Evolutionary conservation across 2,329 filamentous ascomycete species (phyloP), one percentile per base, ranked within the genome.

Genomic region (Aphanocladium album): DNA sequence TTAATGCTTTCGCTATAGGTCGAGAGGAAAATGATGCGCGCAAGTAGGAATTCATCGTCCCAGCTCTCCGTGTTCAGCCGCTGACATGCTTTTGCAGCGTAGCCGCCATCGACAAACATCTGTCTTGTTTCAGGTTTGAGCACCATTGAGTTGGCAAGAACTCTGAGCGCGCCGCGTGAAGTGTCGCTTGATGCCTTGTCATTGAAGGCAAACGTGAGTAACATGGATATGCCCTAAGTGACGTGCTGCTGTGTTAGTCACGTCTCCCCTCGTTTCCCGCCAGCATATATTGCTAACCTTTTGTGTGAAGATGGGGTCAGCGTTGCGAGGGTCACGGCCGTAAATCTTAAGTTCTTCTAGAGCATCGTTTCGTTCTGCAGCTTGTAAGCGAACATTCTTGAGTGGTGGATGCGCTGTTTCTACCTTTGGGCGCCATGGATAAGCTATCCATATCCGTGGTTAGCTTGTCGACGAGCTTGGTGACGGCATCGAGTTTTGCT

Each of bases 241-340:
- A 51, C 17, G 17, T 27, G 9, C 33, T 60, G 63, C 68, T 43
- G 37, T 51, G 57, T 53, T 23, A 51, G 45, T 33, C 21, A 19
- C 33, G 43, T 46, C 17, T 60, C 23, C 11, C 33, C 6, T 12
- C 33, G 33, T 6, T 35, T 35, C 33, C 12, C 33, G n/a, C n/a
- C n/a, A 23, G 25, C 8, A 41, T 39, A 46, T 25, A 49, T n/a
- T n/a, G 17, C 41, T 65, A 80, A 89, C 91, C 74, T 88, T 79
- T 73, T 84, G 83, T n/a, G 89, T 89, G 74, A 95, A 97, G 61
- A 98, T 93, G 1, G 91, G 89, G 61, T 89, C 89, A 30, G 92
- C 87, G 73, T 90, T 81, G 33, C 77, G 78, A 8, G 88, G 84
- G 67, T 89, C 86, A 62, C 92, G 86, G 7, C 92, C 74, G 65